Evolutionary conservation across 768 basidiomycete species (phyloP).

Genomic region (Calocera cornea): DNA sequence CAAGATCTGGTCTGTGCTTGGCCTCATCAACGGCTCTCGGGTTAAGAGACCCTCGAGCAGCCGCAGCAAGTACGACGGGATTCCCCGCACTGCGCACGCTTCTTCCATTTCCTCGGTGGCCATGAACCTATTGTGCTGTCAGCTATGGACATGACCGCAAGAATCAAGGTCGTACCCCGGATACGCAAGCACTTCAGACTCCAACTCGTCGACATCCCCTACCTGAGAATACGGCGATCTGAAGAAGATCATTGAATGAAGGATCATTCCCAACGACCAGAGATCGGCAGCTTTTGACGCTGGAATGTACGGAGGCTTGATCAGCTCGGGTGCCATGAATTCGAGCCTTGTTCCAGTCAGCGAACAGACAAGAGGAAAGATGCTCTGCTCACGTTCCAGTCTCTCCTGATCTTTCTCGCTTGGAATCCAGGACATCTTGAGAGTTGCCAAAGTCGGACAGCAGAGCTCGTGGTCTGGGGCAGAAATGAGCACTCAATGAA

Average conservation of each 20-base stretch:
- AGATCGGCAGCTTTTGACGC: conserved; percentile 73
- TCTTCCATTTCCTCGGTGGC: neutral
- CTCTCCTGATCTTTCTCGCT: conserved; percentile 66
- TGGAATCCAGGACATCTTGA: conserved; percentile 69
- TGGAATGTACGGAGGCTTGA: conserved; percentile 52
- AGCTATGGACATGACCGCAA: neutral
- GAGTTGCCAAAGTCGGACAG: conserved; percentile 92
- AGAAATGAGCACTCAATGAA: conserved; percentile 3
- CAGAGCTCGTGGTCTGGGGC: conserved; percentile 73
- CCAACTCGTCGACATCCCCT: conserved; percentile 55
- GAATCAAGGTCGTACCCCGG: conserved; percentile 39
- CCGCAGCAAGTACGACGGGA: neutral
- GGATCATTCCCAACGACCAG: conserved; percentile 95
- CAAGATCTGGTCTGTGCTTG: neutral
- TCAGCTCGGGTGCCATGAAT: conserved; percentile 78
- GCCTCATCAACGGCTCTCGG: neutral
- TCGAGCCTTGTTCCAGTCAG: conserved; percentile 44
- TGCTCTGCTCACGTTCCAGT: conserved; percentile 69
- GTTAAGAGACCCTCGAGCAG: neutral
- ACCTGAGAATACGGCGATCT: conserved; percentile 64
- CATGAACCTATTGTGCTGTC: neutral
- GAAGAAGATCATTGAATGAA: conserved; percentile 88
- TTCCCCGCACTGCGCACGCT: neutral
- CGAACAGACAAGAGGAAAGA: neutral
- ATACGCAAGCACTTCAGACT: conserved; percentile 61